phyloP scores from a whole-genome alignment of 306 rosid genomes.

The Trifolium subterraneum region DNA sequence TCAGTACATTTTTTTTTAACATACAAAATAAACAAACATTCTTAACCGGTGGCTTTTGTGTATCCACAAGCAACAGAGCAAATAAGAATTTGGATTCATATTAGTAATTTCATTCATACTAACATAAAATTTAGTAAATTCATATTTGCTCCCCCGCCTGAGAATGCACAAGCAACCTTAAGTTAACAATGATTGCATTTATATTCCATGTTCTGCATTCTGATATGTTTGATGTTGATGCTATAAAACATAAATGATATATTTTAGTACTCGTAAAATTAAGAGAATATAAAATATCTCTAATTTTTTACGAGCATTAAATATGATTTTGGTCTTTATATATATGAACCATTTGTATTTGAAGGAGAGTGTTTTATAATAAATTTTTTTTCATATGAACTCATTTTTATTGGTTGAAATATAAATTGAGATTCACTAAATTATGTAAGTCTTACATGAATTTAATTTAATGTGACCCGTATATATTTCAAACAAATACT shows the following conservation, averaged over 20 bases:
- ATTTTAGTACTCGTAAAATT: background rate
- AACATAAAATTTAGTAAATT: slow-evolving; percentile 34
- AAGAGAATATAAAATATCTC: no score
- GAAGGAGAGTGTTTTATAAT: no score
- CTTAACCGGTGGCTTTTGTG: slow-evolving; percentile 17
- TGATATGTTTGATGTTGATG: background rate
- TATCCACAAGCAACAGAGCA: slow-evolving; percentile 57
- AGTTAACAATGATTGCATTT: background rate
- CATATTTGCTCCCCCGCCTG: slow-evolving; percentile 95
- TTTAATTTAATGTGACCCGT: background rate
- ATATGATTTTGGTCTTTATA: no score
- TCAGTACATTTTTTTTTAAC: no score
- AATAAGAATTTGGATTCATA: slow-evolving; percentile 59
- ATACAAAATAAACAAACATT: background rate
- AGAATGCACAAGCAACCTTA: slow-evolving; percentile 50
- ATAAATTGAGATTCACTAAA: background rate
- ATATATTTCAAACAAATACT: background rate
- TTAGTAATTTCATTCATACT: background rate
- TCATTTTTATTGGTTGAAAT: background rate
- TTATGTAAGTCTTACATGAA: background rate
- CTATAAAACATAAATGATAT: no score
- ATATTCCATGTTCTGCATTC: background rate
- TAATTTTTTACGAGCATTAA: no score
- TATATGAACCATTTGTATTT: no score
- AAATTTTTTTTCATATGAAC: background rate